These are phyloP conservation scores for Diaporthe batatas DNA, from an alignment of 2,329 filamentous ascomycete genomes.

Conservation along the genomic window DNA sequence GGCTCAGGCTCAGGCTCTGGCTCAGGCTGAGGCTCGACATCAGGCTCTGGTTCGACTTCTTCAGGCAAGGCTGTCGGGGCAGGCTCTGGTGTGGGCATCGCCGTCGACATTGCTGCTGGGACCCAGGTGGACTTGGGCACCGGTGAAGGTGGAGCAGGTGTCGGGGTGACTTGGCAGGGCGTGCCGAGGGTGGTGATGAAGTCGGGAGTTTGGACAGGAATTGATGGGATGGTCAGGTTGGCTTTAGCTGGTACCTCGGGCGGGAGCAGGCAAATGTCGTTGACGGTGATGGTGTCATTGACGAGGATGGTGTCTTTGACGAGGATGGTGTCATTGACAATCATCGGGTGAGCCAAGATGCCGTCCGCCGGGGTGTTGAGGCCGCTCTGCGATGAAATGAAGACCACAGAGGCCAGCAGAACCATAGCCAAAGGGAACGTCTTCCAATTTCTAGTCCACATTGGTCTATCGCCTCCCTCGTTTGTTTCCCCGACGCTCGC, in stretches of 20 bases:
- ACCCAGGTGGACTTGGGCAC: neutral
- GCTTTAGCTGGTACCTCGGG: neutral
- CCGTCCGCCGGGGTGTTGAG: neutral
- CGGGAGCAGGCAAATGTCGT: neutral
- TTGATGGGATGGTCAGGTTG: neutral
- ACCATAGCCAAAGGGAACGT: neutral
- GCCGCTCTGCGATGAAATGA: neutral
- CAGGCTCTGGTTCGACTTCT: neutral
- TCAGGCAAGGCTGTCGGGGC: neutral
- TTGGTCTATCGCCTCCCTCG: too few relatives aligned
- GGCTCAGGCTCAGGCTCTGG: neutral
- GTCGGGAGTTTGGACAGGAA: neutral
- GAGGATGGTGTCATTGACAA: neutral
- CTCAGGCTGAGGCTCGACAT: neutral
- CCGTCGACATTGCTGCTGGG: neutral
- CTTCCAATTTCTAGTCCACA: neutral
- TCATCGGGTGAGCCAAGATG: neutral
- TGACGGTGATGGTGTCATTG: too few relatives aligned
- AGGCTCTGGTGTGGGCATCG: neutral
- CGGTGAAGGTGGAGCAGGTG: neutral
- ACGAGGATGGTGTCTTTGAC: too few relatives aligned
- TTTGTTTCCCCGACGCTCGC: neutral
- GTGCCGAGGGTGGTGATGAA: neutral
- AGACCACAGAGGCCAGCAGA: neutral
- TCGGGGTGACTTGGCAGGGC: neutral